Base-by-base conservation (phyloP, 352 stramenopile genomes). In the Phytophthora chlamydospora region DNA sequence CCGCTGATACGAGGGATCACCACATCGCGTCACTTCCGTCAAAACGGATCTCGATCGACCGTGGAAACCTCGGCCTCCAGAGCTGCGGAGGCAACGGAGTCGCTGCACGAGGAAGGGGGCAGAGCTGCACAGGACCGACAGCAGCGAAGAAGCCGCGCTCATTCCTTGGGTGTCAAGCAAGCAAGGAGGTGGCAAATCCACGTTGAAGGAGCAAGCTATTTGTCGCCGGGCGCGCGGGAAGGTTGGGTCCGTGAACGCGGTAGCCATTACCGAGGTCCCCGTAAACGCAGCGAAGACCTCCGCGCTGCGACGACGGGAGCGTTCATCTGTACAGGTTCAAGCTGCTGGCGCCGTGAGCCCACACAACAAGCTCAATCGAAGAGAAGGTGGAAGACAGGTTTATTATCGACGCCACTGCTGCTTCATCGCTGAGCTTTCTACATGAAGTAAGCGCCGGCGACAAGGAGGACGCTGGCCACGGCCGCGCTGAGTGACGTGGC, bases 371-470 rank as follows among this genome's bases (percentile, higher is more conserved):
- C 36, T 21, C 36, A 29, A 29, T 13, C 7, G 16, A 19, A 55
- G 34, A 9, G 24, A 56, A 50, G 11, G 14, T 40, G 40, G 19
- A 7, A 29, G n/a, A 34, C 13, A 39, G 17, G 16, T 66, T 34
- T 63, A 58, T 63, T 68, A 62, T 43, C 24, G 39, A 41, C 46
- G 11, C 48, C 48, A 55, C 16, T 55, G 44, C 13, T 47, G 17
- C 5, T 43, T 35, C n/a, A 29, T n/a, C 24, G 36, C 35, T 17
- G 8, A 32, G 8, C 21, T 43, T 21, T 44, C 48, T 70, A 70
- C 42, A 62, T 47, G 42, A 62, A 62, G 38, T 66, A 71, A 33
- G 32, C 21, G 4, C 24, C 56, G 9, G 27, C 56, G 16, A 66
- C 19, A 4, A 59, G 19, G 49, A 66, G 19, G 49, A 66, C 40